phyloP scores from a whole-genome alignment of 75 land plant genomes.

The Sequoia sempervirens region DNA sequence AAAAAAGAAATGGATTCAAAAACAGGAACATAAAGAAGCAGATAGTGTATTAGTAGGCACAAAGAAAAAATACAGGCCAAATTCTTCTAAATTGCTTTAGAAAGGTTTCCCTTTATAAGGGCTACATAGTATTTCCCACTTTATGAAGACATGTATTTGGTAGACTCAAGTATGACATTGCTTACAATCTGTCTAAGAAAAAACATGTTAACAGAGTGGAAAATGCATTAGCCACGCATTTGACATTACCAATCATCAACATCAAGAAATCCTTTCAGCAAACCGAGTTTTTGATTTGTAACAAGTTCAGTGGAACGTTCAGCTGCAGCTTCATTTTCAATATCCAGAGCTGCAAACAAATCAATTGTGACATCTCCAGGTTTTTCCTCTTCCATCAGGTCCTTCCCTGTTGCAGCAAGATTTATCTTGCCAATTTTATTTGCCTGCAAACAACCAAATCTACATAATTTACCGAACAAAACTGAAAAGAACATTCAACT shows the following conservation, averaged over 20 bases:
- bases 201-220: neutral
- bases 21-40: neutral
- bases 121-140: neutral
- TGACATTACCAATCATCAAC: constrained; percentile 85
- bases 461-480: neutral
- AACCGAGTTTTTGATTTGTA: constrained; percentile 82
- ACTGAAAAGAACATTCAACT: neutral
- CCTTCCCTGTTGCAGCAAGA: constrained; percentile 99
- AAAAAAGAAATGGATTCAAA: neutral
- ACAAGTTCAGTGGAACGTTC: constrained; percentile 73
- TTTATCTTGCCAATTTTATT: constrained; percentile 98
- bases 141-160: neutral
- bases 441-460: constrained; percentile 45
- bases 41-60: neutral
- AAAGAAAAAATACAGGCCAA: neutral
- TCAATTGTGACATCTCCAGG: constrained; percentile 92
- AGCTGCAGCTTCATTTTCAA: constrained; percentile 75
- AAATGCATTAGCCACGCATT: neutral
- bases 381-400: constrained; percentile 99
- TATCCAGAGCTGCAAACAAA: constrained; percentile 85
- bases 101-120: neutral
- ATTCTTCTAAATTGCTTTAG: neutral
- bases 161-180: neutral
- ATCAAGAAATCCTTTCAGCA: constrained; percentile 85
- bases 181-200: neutral